Evolutionary conservation across 768 basidiomycete species (phyloP), one percentile per base, ranked within the genome.

Genomic region (Kwoniella dendrophila): DNA sequence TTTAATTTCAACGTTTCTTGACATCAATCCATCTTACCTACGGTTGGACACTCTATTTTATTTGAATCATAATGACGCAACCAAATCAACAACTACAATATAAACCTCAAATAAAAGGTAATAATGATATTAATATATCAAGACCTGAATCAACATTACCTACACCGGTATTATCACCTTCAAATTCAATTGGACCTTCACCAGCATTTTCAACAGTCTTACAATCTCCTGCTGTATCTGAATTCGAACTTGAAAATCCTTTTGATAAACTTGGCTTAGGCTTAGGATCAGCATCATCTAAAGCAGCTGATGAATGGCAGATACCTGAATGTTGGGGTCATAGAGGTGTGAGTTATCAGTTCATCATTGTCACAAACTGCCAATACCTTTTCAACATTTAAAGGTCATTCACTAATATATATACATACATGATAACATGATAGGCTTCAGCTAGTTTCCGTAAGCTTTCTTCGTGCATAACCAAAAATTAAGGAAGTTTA

Each of bases 251-350:
- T 27, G 56, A 58, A 20, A 55, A 63, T 24, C 56, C 63, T 14
- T 58, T 59, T 30, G 56, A 49, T 47, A 32, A 47, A n/a, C 38
- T 59, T 33, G 40, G 40, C 24, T 32, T 38, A 29, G 22, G 33
- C 20, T 34, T 29, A 29, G 50, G n/a, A n/a, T n/a, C n/a, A n/a
- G n/a, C n/a, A 40, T 50, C 44, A 43, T 34, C 44, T 32, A 48
- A 43, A 43, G n/a, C n/a, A 45, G 43, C 50, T 45, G 65, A 60
- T 43, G 59, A 26, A n/a, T 41, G 49, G 56, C 48, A 61, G 3
- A 54, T 81, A 12, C 76, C 80, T 84, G 90, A 92, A 72, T 95
- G 92, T 78, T 95, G 86, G 87, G 86, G 86, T 36, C 87, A 88
- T 73, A 84, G 87, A 57, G 87, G 87, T 43, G 86, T 86, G 68